Evolutionary conservation across 805 yeast genomes (phyloP).

Genomic region (Saturnispora sanitii): DNA sequence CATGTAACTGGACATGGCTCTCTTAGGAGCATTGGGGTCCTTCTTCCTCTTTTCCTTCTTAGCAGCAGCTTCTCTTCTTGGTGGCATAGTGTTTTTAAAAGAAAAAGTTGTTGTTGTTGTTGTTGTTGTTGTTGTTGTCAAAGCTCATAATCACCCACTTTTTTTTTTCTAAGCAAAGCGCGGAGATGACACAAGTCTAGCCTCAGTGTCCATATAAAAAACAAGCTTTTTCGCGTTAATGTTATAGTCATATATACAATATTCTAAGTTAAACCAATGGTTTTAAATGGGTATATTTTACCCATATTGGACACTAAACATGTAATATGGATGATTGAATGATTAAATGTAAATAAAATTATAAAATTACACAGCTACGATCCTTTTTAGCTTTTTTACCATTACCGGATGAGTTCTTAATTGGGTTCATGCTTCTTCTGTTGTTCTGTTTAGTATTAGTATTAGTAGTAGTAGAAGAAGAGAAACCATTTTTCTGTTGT

Average conservation of each 20-base stretch:
- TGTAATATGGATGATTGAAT: background rate
- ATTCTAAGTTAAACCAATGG: no score
- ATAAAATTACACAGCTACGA: conserved; percentile 5
- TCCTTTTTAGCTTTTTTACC: conserved; percentile 2
- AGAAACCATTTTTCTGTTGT: background rate
- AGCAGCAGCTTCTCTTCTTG: conserved; percentile 12
- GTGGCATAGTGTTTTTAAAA: no score
- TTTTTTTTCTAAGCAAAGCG: no score
- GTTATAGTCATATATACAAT: no score
- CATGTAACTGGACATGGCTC: conserved; percentile 97
- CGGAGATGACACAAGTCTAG: no score
- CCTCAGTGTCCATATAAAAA: no score
- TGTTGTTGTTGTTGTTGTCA: background rate
- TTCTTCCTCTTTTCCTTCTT: conserved; percentile 30
- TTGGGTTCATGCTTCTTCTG: background rate
- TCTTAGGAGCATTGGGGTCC: conserved; percentile 98
- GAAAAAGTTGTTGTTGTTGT: background rate
- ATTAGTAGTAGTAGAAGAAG: background rate
- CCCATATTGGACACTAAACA: background rate
- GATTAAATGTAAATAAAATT: background rate
- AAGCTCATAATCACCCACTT: background rate
- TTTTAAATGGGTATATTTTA: no score
- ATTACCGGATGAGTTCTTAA: background rate
- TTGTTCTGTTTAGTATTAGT: background rate
- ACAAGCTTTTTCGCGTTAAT: no score